These are phyloP conservation scores for Bipolaris oryzae DNA, from an alignment of 2,329 filamentous ascomycete genomes.

Conservation along the genomic window DNA sequence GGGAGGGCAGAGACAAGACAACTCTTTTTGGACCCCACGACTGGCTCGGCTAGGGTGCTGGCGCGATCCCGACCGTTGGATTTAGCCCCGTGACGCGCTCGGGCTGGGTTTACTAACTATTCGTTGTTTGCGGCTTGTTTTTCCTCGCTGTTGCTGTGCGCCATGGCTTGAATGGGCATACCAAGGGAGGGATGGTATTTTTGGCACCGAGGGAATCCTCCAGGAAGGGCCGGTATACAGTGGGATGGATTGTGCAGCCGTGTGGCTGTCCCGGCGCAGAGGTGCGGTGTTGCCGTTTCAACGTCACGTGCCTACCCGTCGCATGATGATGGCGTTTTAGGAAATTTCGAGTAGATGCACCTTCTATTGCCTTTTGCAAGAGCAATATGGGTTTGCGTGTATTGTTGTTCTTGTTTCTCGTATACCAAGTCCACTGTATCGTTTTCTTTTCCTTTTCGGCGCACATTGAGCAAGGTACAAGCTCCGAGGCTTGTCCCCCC, in stretches of 20 bases:
- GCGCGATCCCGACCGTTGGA: slow-evolving; percentile 10
- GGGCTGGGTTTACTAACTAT: too few species aligned
- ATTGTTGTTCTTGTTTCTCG: neutral
- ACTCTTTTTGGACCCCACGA: slow-evolving; percentile 9
- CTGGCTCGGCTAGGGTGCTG: neutral
- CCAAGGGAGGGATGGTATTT: neutral
- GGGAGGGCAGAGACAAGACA: neutral
- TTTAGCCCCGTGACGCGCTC: neutral
- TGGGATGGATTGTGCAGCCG: neutral
- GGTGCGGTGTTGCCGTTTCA: neutral
- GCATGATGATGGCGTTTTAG: neutral
- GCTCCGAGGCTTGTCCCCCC: too few species aligned
- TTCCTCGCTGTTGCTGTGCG: neutral
- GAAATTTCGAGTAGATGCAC: neutral
- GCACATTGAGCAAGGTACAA: too few species aligned
- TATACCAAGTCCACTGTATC: neutral
- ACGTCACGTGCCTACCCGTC: neutral
- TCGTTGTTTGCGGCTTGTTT: neutral
- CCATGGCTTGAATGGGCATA: neutral
- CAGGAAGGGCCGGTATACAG: neutral
- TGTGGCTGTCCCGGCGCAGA: neutral
- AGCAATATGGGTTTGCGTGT: neutral
- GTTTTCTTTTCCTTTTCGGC: too few species aligned
- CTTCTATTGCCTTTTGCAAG: neutral
- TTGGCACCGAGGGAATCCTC: neutral